phyloP scores from a whole-genome alignment of 2,329 filamentous ascomycete species.

The Colletotrichum tamarilloi region DNA sequence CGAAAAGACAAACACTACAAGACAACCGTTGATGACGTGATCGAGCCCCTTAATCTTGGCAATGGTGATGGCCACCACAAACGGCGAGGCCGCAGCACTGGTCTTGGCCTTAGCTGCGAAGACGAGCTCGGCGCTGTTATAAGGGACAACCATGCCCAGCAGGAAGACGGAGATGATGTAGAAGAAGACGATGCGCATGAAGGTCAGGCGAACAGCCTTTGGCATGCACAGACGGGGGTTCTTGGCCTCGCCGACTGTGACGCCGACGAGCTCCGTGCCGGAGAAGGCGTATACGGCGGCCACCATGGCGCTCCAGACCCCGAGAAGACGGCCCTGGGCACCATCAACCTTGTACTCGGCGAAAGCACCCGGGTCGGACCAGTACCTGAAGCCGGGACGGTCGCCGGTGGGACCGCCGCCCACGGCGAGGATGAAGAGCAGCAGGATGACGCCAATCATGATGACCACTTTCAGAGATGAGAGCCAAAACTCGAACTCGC shows the following conservation, averaged over 20 bases:
- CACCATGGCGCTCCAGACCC: constrained; percentile 51
- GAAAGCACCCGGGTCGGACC: constrained; percentile 56
- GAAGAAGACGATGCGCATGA: constrained; percentile 77
- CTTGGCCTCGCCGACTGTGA: constrained; percentile 76
- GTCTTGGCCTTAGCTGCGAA: constrained; percentile 53
- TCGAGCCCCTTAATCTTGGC: constrained; percentile 27
- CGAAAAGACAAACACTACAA: constrained; percentile 26
- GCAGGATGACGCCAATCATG: constrained; percentile 52
- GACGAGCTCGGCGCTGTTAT: constrained; percentile 59
- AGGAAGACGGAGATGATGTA: constrained; percentile 74
- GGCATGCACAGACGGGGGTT: constrained; percentile 76
- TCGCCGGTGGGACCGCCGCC: constrained; percentile 51
- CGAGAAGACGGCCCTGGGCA: constrained; percentile 50
- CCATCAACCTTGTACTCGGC: constrained; percentile 48
- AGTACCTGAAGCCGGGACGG: constrained; percentile 56
- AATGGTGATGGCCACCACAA: constrained; percentile 26
- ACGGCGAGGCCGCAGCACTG: constrained; percentile 38
- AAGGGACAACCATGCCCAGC: constrained; percentile 75
- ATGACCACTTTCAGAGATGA: constrained; percentile 57
- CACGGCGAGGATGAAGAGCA: constrained; percentile 51
- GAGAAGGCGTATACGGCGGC: constrained; percentile 53
- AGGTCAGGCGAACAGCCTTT: constrained; percentile 74
- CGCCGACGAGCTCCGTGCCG: constrained; percentile 74
- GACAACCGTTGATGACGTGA: constrained; percentile 26
- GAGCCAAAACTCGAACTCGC: constrained; percentile 56